Evolutionary conservation across 1,284 basidiomycete genomes (phyloP), one percentile per base, ranked within the genome.

Genomic region (Heterobasidion occidentale): DNA sequence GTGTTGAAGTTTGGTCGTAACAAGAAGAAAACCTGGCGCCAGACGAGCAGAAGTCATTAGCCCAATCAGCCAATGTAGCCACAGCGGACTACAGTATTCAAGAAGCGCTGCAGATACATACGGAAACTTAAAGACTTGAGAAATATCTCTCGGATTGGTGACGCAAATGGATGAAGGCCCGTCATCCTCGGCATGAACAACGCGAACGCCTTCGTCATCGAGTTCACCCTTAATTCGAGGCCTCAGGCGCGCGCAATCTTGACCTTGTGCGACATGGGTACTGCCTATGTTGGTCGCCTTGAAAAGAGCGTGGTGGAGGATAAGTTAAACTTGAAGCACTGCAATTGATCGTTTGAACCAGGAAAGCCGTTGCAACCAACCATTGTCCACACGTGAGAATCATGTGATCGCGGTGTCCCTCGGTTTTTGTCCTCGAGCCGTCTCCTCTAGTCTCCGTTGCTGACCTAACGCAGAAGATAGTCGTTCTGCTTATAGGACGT

Each of bases 121-220:
- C 81, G 84, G 85, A 65, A 88, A 90, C 59, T 83, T 84, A 68
- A 88, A 89, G 12, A 85, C 68, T 64, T 88, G 83, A 17, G 73
- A 72, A 0, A 74, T 62, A 64, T 87, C 83, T 57, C 84, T 74
- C 0, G 85, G 86, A 64, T 90, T 89, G 35, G 77, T 71, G 7
- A 89, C 83, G 33, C 72, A 75, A 55, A 89, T 81, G 52, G 68
- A 75, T 7, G 75, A 70, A n/a, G 66, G 64, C 33, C 67, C 66
- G 35, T 35, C 50, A 7, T 72, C 70, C 42, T 74, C 70, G 2
- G 67, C 56, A 54, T 77, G 77, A 50, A 73, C 67, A 36, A 89
- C 75, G 55, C 76, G 73, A 50, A 90, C 72, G 12, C 78, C 77
- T 52, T 79, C 77, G 66, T 90, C 88, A 52, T 79, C 77, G 19